Percentiles rank a stretch among this genome's conserved stretches.
Evolutionary conservation across 169 alveolate species (phyloP).

Genomic region (Plasmodium gonderi): DNA sequence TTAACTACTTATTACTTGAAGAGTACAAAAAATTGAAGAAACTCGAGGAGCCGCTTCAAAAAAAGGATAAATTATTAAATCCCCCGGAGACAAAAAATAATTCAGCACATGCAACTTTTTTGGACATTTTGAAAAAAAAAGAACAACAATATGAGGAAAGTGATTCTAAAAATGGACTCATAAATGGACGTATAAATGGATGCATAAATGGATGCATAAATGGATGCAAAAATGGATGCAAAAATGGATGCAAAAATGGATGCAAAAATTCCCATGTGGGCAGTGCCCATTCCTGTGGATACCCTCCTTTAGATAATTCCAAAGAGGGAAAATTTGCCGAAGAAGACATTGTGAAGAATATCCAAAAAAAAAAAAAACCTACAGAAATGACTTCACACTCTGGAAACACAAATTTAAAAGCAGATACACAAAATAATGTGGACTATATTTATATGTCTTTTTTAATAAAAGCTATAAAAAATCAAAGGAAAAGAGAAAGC

Average conservation of each 20-base stretch:
- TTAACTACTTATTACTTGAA: not conserved
- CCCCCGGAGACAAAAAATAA: not conserved
- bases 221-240: too few relatives aligned
- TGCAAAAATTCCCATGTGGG: not conserved
- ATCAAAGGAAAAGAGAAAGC: not conserved
- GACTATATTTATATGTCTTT: slow-evolving; percentile 48
- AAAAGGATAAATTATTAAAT: not conserved
- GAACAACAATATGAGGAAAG: not conserved
- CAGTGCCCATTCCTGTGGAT: not conserved
- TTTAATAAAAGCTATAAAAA: slow-evolving; percentile 28
- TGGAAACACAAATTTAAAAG: not conserved
- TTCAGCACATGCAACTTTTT: slow-evolving; percentile 21
- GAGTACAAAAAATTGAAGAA: slow-evolving; percentile 19
- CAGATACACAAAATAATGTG: not conserved
- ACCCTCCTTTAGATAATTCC: not conserved
- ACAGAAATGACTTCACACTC: not conserved
- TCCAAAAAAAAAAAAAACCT: not conserved
- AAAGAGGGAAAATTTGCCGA: not conserved
- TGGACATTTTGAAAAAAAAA: slow-evolving; percentile 33
- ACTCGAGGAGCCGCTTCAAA: not conserved
- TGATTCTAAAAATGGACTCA: not conserved
- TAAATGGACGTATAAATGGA: too few relatives aligned
- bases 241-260: too few relatives aligned
- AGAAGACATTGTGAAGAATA: not conserved
- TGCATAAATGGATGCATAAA: too few relatives aligned